phyloP scores from a whole-genome alignment of 306 rosid species.

The Prunus padus region DNA sequence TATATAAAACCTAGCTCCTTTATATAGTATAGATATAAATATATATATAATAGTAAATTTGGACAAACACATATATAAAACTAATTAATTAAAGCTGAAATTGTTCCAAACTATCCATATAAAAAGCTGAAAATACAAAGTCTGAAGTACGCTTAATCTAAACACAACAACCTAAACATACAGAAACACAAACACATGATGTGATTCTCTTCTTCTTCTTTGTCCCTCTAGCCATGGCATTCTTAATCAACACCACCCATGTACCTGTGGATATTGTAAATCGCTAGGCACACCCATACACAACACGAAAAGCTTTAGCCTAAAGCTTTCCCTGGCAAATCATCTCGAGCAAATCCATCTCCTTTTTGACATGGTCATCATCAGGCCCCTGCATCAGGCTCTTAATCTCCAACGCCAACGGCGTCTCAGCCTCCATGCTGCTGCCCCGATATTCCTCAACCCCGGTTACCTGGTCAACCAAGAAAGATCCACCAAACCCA shows the following conservation, averaged over 20 bases:
- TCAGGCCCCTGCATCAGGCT: conserved; percentile 22
- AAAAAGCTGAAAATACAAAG: not conserved
- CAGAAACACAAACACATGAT: not conserved
- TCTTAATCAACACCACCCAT: too few relatives aligned
- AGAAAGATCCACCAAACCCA: not conserved
- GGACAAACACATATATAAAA: not conserved
- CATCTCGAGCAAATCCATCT: conserved; percentile 45
- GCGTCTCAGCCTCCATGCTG: conserved; percentile 17
- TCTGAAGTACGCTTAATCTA: not conserved
- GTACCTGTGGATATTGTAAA: too few relatives aligned
- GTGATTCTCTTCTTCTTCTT: too few relatives aligned
- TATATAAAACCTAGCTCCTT: too few relatives aligned
- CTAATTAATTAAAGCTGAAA: not conserved
- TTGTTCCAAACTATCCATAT: not conserved
- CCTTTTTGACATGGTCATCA: conserved; percentile 22
- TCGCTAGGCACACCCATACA: too few relatives aligned
- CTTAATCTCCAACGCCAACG: conserved; percentile 29
- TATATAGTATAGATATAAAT: too few relatives aligned
- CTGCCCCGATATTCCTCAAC: conserved; percentile 3
- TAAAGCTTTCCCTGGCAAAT: conserved; percentile 21
- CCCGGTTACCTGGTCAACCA: not conserved
- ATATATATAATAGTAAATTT: not conserved
- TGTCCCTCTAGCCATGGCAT: too few relatives aligned
- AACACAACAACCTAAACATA: not conserved
- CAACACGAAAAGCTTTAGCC: too few relatives aligned